Evolutionary conservation across 2,329 filamentous ascomycete species (phyloP).

Genomic region (Sclerotinia spermophila): DNA sequence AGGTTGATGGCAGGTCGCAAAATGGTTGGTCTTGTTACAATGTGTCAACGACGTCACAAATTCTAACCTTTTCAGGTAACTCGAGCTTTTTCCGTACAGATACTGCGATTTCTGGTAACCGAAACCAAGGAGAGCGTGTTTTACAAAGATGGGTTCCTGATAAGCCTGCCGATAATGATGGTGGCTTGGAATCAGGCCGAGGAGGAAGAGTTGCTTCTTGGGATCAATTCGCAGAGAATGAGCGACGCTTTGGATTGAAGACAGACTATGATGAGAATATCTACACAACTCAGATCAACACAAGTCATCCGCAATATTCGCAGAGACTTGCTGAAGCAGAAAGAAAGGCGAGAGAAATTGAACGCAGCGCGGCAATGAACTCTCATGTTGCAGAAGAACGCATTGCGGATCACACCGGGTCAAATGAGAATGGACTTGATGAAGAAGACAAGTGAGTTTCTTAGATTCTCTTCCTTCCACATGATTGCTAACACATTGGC

Average conservation of each 20-base stretch:
- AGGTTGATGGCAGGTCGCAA: conserved; percentile 45
- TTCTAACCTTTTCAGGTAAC: conserved; percentile 50
- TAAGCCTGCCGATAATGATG: conserved; percentile 57
- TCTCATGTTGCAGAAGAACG: conserved; percentile 88
- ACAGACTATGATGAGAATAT: conserved; percentile 92
- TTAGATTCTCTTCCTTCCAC: not conserved
- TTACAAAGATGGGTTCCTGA: conserved; percentile 81
- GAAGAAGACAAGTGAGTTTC: conserved; percentile 83
- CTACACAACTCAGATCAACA: conserved; percentile 90
- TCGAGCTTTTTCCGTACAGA: conserved; percentile 77
- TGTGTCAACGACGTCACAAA: not conserved
- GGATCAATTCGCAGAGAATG: conserved; percentile 94
- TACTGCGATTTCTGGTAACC: conserved; percentile 75
- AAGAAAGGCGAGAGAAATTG: conserved; percentile 84
- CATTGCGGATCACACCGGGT: conserved; percentile 62
- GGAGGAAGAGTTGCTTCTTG: conserved; percentile 49
- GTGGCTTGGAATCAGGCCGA: conserved; percentile 60
- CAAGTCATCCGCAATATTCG: conserved; percentile 75
- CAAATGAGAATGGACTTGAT: conserved; percentile 64
- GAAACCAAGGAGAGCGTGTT: conserved; percentile 65
- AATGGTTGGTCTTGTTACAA: conserved; percentile 51
- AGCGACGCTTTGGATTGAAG: conserved; percentile 79
- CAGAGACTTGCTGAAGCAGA: conserved; percentile 76
- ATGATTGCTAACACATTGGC: conserved; percentile 23
- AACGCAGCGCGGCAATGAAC: conserved; percentile 68